phyloP scores from a whole-genome alignment of 2,329 filamentous ascomycete species.

The Dothistroma pini region DNA sequence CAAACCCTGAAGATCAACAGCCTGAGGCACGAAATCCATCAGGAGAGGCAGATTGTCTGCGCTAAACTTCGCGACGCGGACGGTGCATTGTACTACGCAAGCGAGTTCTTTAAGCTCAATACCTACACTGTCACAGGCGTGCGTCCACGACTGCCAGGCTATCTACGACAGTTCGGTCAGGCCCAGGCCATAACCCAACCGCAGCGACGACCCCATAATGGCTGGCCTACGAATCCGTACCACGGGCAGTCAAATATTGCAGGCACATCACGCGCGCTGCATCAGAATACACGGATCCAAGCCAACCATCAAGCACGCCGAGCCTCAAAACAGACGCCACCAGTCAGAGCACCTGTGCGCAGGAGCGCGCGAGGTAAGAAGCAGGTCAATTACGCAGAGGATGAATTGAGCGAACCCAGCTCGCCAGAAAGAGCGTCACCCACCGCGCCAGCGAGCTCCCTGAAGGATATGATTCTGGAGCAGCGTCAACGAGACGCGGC shows the following conservation, averaged over 20 bases:
- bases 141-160: neutral
- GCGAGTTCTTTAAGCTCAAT: constrained; percentile 1
- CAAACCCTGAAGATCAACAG: neutral
- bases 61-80: neutral
- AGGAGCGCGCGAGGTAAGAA: constrained; percentile 20
- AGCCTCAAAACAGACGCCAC: constrained; percentile 1
- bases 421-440: neutral
- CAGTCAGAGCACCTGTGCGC: constrained; percentile 9
- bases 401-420: neutral
- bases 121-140: neutral
- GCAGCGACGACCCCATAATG: neutral
- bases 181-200: neutral
- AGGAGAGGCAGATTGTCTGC: neutral
- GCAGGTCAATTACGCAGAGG: constrained; percentile 21
- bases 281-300: neutral
- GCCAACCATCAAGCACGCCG: neutral
- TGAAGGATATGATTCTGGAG: constrained; percentile 1
- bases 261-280: neutral
- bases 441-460: neutral
- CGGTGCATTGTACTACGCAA: neutral
- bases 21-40: neutral
- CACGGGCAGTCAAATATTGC: neutral
- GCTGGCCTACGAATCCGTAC: neutral
- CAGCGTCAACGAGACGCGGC: neutral
- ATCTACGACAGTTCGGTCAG: neutral